Conservation (phyloP, 805 yeast genomes). For the Brettanomyces custersianus region DNA sequence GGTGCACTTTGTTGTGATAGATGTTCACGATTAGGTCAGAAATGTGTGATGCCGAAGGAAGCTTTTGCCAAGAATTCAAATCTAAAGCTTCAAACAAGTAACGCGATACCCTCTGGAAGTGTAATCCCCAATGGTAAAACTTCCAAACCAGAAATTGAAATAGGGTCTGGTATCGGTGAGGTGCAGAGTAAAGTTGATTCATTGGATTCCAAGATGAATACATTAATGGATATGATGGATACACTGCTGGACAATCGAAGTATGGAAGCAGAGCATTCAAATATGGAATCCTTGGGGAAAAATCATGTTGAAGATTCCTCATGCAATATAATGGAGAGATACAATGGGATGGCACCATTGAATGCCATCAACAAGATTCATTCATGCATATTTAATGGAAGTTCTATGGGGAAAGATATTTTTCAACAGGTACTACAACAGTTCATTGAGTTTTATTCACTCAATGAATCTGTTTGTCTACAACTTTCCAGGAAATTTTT, state of each 20-base stretch:
- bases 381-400: slow-evolving; percentile 15
- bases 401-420: slow-evolving; percentile 19
- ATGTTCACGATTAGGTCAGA: slow-evolving; percentile 37
- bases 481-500: slow-evolving; percentile 38
- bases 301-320: no score
- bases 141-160: no score
- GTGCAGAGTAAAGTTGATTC: neutral
- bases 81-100: no score
- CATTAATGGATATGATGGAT: neutral
- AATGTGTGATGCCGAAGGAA: slow-evolving; percentile 38
- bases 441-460: slow-evolving; percentile 37
- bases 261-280: no score
- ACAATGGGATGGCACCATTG: slow-evolving; percentile 22
- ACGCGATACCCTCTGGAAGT: no score
- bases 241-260: no score
- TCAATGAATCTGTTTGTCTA: slow-evolving; percentile 34
- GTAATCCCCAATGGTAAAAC: neutral
- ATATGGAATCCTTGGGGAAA: no score
- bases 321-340: slow-evolving; percentile 3
- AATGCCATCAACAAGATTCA: slow-evolving; percentile 23
- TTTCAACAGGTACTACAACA: slow-evolving; percentile 30
- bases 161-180: no score
- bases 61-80: neutral
- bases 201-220: slow-evolving; percentile 1
- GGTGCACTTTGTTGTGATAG: slow-evolving; percentile 39